Percentiles rank a stretch among this genome's conserved stretches.
Evolutionary conservation across 768 basidiomycete genomes (phyloP).

Genomic region (Porpolomopsis calyptriformis): DNA sequence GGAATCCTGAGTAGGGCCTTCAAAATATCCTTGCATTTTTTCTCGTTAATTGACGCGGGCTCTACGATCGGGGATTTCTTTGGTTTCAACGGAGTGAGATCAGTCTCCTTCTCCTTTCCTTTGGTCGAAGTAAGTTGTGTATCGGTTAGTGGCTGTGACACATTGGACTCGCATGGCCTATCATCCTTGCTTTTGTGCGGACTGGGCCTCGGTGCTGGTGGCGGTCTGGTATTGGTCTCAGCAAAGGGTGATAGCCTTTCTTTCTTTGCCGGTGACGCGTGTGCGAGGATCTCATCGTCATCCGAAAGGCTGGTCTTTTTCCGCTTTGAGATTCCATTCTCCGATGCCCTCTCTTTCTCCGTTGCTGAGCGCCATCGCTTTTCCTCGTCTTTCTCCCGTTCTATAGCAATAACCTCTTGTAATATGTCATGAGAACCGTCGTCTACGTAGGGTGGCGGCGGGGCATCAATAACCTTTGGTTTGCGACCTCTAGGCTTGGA

Average conservation of each 20-base stretch:
- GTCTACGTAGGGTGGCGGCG: slow-evolving; percentile 60
- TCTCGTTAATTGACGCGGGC: slow-evolving; percentile 58
- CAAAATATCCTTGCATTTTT: slow-evolving; percentile 71
- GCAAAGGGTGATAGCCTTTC: slow-evolving; percentile 30
- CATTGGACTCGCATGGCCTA: slow-evolving; percentile 21
- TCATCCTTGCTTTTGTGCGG: slow-evolving; percentile 31
- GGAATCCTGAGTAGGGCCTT: slow-evolving; percentile 47
- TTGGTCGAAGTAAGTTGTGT: slow-evolving; percentile 42
- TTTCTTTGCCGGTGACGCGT: slow-evolving; percentile 56
- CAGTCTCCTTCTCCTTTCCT: slow-evolving; percentile 64
- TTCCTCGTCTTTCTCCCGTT: slow-evolving; percentile 48
- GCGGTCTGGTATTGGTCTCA: slow-evolving; percentile 19
- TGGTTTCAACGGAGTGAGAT: slow-evolving; percentile 26
- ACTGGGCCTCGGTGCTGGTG: slow-evolving; percentile 18
- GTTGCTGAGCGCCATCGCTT: slow-evolving; percentile 30
- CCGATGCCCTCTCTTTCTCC: slow-evolving; percentile 29
- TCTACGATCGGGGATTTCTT: slow-evolving; percentile 28
- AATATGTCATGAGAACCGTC: slow-evolving; percentile 76
- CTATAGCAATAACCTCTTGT: slow-evolving; percentile 75
- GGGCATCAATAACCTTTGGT: slow-evolving; percentile 41
- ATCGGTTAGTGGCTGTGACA: slow-evolving; percentile 17
- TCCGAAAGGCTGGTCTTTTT: slow-evolving; percentile 33
- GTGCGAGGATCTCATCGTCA: slow-evolving; percentile 48
- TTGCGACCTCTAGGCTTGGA: slow-evolving; percentile 33
- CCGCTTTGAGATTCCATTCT: slow-evolving; percentile 42